Evolutionary conservation across 1,284 basidiomycete species (phyloP), one percentile per base, ranked within the genome.

Genomic region (Trametes pubescens): DNA sequence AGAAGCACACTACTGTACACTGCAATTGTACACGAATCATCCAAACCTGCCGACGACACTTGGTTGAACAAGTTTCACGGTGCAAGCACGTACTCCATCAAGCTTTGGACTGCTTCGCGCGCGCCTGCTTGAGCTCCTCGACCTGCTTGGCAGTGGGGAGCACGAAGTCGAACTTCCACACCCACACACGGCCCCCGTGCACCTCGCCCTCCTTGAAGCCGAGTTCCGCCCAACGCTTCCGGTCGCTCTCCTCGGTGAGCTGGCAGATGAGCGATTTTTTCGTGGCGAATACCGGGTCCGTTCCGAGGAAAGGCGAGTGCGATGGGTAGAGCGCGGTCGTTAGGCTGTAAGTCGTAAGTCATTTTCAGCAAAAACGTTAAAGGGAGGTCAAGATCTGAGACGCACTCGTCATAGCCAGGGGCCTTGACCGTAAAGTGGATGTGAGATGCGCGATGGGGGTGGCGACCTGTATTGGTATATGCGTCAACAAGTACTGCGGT

Each of bases 241-340:
- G 72, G 55, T 79, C 74, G 10, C 62, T 65, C 55, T 77, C 76
- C 61, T 78, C 73, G 2, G 65, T 65, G 43, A 78, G 71, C 44
- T 76, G 70, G 57, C 76, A 75, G 55, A 81, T 75, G 24, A 81
- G 74, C 13, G 76, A 78, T 59, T 77, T 78, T 72, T 78, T 78
- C 4, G 79, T 80, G 26, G 78, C 79, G 63, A 81, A 81, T 6
- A 80, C 79, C 29, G 78, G 79, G 67, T 81, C 79, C 0, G 78
- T 79, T 37, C 77, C 75, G 14, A 81, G 75, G 72, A 79, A 81
- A 6, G 78, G 78, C 26, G 78, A 79, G 64, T 77, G 76, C 8
- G 76, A 74, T 11, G 79, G 77, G 68, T 80, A 81, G 21, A 81
- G 72, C 14, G 78, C 78, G 4, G 79, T 80, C 14, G 77, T 78